These are phyloP conservation scores for Irpex sp. DNA, from an alignment of 1,284 basidiomycete species.

Conservation along the genomic window DNA sequence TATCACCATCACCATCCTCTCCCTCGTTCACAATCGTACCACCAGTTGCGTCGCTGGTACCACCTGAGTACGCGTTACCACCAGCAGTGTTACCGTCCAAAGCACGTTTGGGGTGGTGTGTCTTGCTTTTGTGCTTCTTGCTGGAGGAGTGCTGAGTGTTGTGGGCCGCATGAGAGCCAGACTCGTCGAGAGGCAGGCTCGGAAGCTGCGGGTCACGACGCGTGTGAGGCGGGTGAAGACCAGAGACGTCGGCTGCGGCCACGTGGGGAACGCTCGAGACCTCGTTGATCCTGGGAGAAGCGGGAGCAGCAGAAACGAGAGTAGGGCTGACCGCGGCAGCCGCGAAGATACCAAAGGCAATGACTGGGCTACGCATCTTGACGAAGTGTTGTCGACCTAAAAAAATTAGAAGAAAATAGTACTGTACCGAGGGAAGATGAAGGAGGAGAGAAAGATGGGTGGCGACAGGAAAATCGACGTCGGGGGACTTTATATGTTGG, in stretches of 20 bases:
- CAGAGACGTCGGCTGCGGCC: not conserved
- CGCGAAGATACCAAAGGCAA: constrained; percentile 20
- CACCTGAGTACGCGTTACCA: constrained; percentile 15
- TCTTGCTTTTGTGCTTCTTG: not conserved
- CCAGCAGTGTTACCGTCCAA: constrained; percentile 13
- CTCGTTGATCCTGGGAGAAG: not conserved
- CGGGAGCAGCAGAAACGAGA: constrained; percentile 7
- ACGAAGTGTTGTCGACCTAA: constrained; percentile 4
- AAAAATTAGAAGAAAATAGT: constrained; percentile 10
- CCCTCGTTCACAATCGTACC: constrained; percentile 11
- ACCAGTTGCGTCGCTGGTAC: constrained; percentile 13
- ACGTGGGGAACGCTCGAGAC: constrained; percentile 1
- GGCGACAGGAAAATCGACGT: not conserved
- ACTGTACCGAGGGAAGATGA: constrained; percentile 7
- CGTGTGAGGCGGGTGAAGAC: not conserved
- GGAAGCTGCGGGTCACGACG: not conserved
- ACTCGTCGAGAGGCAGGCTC: not conserved
- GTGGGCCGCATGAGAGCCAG: not conserved
- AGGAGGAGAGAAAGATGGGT: constrained; percentile 4
- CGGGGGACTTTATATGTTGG: constrained; percentile 7
- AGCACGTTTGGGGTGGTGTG: constrained; percentile 5
- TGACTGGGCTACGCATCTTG: constrained; percentile 21
- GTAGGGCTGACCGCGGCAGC: constrained; percentile 14
- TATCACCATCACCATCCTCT: not conserved
- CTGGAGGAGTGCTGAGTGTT: not conserved